These are phyloP conservation scores for Gastroboletus turbinatus DNA, from an alignment of 1,284 basidiomycete species.

Conservation along the genomic window DNA sequence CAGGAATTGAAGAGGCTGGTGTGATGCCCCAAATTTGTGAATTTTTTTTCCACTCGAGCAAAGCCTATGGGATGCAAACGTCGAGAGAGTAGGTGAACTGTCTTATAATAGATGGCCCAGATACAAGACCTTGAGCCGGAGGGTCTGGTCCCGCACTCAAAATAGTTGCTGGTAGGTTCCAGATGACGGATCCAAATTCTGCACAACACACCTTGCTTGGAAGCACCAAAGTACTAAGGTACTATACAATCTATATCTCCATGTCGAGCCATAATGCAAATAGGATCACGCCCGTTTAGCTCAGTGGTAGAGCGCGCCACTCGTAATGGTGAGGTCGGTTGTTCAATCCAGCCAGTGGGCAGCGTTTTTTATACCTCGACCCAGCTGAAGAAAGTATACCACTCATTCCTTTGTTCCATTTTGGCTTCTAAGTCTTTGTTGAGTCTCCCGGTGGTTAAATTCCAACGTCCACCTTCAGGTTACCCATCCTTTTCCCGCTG, in stretches of 20 bases:
- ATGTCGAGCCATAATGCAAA: accelerated
- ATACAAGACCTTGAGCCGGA: background rate
- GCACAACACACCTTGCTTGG: no score
- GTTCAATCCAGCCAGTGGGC: constrained; percentile 44
- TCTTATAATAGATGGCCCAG: background rate
- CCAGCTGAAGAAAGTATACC: background rate
- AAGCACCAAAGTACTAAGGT: no score
- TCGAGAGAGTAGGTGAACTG: background rate
- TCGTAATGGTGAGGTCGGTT: constrained; percentile 49
- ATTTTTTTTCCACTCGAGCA: background rate
- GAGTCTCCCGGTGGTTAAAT: background rate
- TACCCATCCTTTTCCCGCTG: background rate
- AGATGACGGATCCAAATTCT: no score
- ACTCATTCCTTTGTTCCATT: background rate
- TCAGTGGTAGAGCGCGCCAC: constrained; percentile 57
- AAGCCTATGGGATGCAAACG: background rate
- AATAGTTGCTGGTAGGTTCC: no score
- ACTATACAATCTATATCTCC: no score
- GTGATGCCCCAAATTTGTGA: background rate
- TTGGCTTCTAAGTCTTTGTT: background rate
- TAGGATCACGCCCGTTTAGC: constrained; percentile 24
- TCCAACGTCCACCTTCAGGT: background rate
- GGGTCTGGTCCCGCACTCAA: no score
- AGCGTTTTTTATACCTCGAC: background rate
- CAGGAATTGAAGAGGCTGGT: background rate